Evolutionary conservation across 768 basidiomycete genomes (phyloP), one percentile per base, ranked within the genome.

Genomic region (Sutorius australiensis): DNA sequence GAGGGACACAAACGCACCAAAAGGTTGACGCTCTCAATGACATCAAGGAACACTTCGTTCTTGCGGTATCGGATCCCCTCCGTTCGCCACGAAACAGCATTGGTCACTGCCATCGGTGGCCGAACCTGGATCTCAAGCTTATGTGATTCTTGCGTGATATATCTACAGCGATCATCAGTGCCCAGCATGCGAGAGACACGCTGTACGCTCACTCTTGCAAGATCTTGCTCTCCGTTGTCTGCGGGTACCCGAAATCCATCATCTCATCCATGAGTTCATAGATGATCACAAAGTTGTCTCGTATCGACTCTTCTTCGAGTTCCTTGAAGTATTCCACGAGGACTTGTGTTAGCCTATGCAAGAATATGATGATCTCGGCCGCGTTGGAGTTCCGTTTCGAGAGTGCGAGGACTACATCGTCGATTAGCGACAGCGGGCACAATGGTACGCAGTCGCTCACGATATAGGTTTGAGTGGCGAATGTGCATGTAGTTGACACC

Each of bases 171-270:
- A 48, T 46, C 40, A 14, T 55, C 32, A 44, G 50, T 43, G 31
- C 14, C 38, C 8, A 41, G 5, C 12, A 3, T 14, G 28, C 11
- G 36, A 2, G 6, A 14, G 37, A 16, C 24, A n/a, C 8, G 12
- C 2, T 14, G 30, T 8, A 40, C 28, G 75, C 85, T 63, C 57
- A 92, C 87, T 98, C 95, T 73, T 98, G 95, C 47, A 98, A 73
- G 61, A 98, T 99, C 79, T 99, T 98, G 80, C 91, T 93, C 75
- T 99, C 97, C 14, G 97, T 98, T 38, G 95, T 99, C 71, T 98
- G 97, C 0, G 97, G 95, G 68, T 88, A 98, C 8, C 97, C 97
- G 72, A 97, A 99, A 75, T 99, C 97, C 94, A 98, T 98, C 92
- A 98, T 98, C 77, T 99, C 97, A 64, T 98, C 95, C 77, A 99